These are phyloP conservation scores for Botryotinia calthae DNA, from an alignment of 2,329 filamentous ascomycete genomes.

Conservation along the genomic window DNA sequence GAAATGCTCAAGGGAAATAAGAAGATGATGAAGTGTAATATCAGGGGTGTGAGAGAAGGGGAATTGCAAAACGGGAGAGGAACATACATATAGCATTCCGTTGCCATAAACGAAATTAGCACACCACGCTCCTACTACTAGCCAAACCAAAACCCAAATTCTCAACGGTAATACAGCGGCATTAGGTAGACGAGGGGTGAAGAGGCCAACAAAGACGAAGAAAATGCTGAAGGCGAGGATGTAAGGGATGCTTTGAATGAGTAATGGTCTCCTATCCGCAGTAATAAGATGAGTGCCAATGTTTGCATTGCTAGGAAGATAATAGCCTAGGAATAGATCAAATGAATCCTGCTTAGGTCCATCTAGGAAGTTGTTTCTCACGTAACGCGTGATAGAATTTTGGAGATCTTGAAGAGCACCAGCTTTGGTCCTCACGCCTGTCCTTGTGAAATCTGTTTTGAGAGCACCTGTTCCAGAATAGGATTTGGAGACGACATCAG, in stretches of 20 bases:
- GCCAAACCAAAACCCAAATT: slow-evolving; percentile 77
- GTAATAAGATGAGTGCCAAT: slow-evolving; percentile 64
- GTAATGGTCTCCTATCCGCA: slow-evolving; percentile 76
- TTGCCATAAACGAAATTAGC: slow-evolving; percentile 76
- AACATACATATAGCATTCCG: slow-evolving; percentile 90
- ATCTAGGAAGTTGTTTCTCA: slow-evolving; percentile 91
- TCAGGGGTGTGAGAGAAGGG: neutral
- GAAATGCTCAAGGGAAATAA: neutral
- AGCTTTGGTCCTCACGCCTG: slow-evolving; percentile 79
- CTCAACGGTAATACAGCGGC: slow-evolving; percentile 77
- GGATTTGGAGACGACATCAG: slow-evolving; percentile 86
- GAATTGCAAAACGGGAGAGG: neutral
- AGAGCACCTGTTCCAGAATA: slow-evolving; percentile 96
- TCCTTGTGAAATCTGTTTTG: slow-evolving; percentile 98
- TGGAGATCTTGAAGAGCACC: slow-evolving; percentile 84
- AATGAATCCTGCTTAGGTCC: slow-evolving; percentile 94
- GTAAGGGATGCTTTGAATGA: slow-evolving; percentile 93
- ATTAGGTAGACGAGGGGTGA: slow-evolving; percentile 69
- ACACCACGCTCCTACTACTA: slow-evolving; percentile 67
- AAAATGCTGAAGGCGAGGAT: slow-evolving; percentile 74
- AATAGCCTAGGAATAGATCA: slow-evolving; percentile 86
- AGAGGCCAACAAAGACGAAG: slow-evolving; percentile 71
- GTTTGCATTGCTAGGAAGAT: slow-evolving; percentile 73
- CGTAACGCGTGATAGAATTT: slow-evolving; percentile 85
- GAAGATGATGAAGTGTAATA: neutral